These are phyloP conservation scores for Hamamelis virginiana DNA, from an alignment of 164 flowering plant genomes.

Conservation along the genomic window DNA sequence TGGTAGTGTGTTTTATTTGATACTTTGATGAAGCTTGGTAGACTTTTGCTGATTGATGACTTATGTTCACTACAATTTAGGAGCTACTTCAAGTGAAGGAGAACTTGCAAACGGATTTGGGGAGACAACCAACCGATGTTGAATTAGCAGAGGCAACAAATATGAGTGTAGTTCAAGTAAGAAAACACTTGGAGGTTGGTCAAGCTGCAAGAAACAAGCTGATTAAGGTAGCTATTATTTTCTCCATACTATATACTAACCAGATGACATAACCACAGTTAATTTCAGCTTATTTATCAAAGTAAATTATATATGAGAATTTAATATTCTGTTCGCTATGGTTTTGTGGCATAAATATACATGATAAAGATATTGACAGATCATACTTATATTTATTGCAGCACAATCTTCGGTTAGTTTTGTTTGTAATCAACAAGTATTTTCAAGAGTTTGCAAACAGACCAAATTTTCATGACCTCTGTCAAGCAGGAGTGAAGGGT, in stretches of 20 bases:
- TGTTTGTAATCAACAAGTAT: conserved; percentile 85
- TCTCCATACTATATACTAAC: neutral
- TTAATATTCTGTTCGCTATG: neutral
- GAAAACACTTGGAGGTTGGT: conserved; percentile 66
- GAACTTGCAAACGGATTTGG: conserved; percentile 40
- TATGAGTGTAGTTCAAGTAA: conserved; percentile 44
- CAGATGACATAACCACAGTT: neutral
- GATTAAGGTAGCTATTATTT: conserved; percentile 56
- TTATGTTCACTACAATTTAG: conserved; percentile 27
- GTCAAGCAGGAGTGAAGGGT: conserved; percentile 95
- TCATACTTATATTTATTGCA: conserved; percentile 41
- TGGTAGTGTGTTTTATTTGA: neutral
- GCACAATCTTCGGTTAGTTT: conserved; percentile 94
- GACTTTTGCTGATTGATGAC: conserved; percentile 17
- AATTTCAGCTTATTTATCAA: neutral
- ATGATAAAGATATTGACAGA: conserved; percentile 3
- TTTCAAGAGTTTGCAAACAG: conserved; percentile 81
- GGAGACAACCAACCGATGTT: conserved; percentile 62
- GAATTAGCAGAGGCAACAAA: conserved; percentile 70
- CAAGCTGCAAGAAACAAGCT: conserved; percentile 87
- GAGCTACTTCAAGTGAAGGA: conserved; percentile 64
- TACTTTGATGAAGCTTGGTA: conserved; percentile 4
- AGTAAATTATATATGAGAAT: neutral
- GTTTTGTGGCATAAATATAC: neutral
- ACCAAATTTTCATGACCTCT: conserved; percentile 75